A percentile compares a stretch with the other conserved stretches of the same genome.
Evolutionary conservation across 2,329 filamentous ascomycete genomes (phyloP).

Genomic region (Paraphoma chrysanthemicola): DNA sequence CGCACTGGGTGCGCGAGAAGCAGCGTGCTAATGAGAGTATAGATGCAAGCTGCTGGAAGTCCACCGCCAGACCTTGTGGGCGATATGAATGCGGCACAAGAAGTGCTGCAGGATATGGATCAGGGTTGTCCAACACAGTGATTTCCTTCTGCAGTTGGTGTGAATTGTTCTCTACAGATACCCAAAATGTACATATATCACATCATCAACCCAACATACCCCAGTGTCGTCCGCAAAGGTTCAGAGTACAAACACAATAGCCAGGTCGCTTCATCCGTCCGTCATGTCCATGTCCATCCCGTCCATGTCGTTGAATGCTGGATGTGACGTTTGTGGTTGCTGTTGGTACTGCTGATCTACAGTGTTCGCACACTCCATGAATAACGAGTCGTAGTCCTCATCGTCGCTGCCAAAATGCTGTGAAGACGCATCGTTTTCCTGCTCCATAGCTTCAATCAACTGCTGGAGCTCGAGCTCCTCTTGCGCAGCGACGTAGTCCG

Average conservation of each 20-base stretch:
- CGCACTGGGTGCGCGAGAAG: neutral
- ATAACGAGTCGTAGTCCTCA: constrained; percentile 67
- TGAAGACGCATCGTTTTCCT: constrained; percentile 21
- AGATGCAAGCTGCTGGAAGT: constrained; percentile 97
- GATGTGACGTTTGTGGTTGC: constrained; percentile 18
- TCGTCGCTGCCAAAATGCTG: constrained; percentile 60
- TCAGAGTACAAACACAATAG: too few relatives aligned
- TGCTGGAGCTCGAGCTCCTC: constrained; percentile 56
- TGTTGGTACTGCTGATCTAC: constrained; percentile 55
- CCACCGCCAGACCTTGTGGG: constrained; percentile 91
- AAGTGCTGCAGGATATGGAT: constrained; percentile 64
- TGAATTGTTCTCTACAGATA: constrained; percentile 26
- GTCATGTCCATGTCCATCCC: constrained; percentile 49
- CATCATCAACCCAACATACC: neutral
- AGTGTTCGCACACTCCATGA: constrained; percentile 64
- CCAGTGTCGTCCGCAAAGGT: too few relatives aligned
- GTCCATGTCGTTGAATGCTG: constrained; percentile 22
- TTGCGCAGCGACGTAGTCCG: constrained; percentile 48
- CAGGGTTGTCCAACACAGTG: constrained; percentile 69
- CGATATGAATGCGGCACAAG: constrained; percentile 84
- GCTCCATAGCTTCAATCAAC: constrained; percentile 53
- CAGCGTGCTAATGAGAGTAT: constrained; percentile 7
- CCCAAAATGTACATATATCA: constrained; percentile 24
- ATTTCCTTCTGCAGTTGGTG: constrained; percentile 14
- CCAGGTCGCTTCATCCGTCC: constrained; percentile 19